These are phyloP conservation scores for Prunus mongolica DNA, from an alignment of 306 rosid genomes.

Conservation along the genomic window DNA sequence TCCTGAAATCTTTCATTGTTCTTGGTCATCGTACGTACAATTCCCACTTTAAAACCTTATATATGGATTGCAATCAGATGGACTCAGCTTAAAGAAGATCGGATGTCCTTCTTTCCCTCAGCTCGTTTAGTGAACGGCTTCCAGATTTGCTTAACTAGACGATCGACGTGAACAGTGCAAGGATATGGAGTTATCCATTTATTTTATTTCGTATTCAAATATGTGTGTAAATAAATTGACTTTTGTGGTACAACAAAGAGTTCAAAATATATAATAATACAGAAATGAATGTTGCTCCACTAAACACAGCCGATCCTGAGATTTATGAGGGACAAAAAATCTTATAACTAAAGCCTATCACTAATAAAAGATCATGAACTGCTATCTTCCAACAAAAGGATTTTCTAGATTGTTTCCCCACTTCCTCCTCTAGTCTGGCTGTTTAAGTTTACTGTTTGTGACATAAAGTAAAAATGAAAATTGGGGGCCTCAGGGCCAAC, in stretches of 20 bases:
- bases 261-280: background rate
- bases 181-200: background rate
- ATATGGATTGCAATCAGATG: conserved; percentile 41
- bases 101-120: conserved; percentile 87
- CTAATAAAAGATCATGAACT: no score
- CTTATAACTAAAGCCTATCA: no score
- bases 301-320: no score
- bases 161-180: conserved; percentile 16
- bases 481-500: no score
- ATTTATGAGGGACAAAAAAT: no score
- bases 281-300: background rate
- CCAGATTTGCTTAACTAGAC: conserved; percentile 51
- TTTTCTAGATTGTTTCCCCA: no score
- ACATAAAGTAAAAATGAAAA: no score
- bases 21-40: background rate
- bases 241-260: background rate
- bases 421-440: no score
- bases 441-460: no score
- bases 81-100: conserved; percentile 75
- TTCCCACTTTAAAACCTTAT: background rate
- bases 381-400: no score
- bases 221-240: background rate
- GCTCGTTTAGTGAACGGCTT: conserved; percentile 90
- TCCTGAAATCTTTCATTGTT: background rate
- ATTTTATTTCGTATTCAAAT: background rate